phyloP scores from a whole-genome alignment of 345 rosid genomes.

The Garcia nutans region DNA sequence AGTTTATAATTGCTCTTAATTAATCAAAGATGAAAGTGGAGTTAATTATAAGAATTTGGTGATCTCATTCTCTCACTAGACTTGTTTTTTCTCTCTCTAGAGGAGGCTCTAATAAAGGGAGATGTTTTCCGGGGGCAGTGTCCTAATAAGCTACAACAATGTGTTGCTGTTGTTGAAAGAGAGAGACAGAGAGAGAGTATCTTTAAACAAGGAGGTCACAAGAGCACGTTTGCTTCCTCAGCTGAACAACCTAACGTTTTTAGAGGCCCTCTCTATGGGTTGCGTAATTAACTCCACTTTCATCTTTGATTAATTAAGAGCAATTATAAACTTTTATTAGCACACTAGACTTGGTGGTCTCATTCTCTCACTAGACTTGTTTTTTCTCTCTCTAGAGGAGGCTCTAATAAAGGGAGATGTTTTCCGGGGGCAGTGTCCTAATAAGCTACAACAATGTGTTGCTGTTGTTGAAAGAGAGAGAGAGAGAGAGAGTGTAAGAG shows the following conservation, averaged over 20 bases:
- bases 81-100: not conserved
- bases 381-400: not conserved
- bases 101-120: constrained; percentile 9
- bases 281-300: constrained; percentile 30
- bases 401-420: constrained; percentile 13
- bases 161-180: constrained; percentile 6
- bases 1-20: not conserved
- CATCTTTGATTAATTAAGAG: not conserved
- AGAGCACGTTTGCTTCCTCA: constrained; percentile 53
- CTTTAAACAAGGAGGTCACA: constrained; percentile 24
- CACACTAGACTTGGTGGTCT: not conserved
- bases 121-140: constrained; percentile 28
- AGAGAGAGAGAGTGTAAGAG: constrained; percentile 11
- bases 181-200: not conserved
- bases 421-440: constrained; percentile 28
- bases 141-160: constrained; percentile 9
- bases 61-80: constrained; percentile 13
- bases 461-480: constrained; percentile 6
- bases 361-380: constrained; percentile 10
- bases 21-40: too few relatives aligned
- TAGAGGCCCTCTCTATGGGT: constrained; percentile 21
- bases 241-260: constrained; percentile 44
- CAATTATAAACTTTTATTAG: not conserved
- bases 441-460: not conserved
- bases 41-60: too few relatives aligned